phyloP scores from a whole-genome alignment of 148 eudicot genomes.

The Rhododendron molle region DNA sequence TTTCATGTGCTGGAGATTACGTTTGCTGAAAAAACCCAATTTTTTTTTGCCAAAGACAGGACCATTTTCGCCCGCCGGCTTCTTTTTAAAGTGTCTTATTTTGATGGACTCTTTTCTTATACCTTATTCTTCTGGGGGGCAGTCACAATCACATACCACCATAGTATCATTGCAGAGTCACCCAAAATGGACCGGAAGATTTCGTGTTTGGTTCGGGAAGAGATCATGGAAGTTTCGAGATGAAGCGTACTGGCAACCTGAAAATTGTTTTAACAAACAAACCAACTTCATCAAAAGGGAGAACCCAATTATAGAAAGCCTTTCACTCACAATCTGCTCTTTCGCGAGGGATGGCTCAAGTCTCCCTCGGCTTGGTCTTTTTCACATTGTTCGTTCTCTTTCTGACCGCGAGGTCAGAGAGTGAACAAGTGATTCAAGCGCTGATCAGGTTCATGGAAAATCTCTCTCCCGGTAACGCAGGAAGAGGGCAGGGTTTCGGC shows the following conservation, averaged over 20 bases:
- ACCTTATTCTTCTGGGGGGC: not conserved
- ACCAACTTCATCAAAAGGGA: not conserved
- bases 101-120: not conserved
- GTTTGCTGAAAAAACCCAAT: not conserved
- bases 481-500: slow-evolving; percentile 14
- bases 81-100: not conserved
- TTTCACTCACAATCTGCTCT: not conserved
- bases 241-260: not conserved
- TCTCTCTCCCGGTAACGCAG: slow-evolving; percentile 19
- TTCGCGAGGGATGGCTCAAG: not conserved
- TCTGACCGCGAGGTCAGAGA: slow-evolving; percentile 15
- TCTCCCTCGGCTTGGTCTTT: not conserved
- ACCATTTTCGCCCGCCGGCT: slow-evolving; percentile 6
- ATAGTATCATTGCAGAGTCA: not conserved
- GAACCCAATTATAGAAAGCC: not conserved
- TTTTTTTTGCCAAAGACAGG: not conserved
- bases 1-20: not conserved
- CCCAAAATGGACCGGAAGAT: not conserved
- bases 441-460: slow-evolving; percentile 31
- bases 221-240: not conserved
- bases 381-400: slow-evolving; percentile 10
- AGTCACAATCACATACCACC: not conserved
- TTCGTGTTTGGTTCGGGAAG: not conserved
- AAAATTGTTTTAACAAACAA: not conserved
- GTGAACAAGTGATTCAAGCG: slow-evolving; percentile 18